A percentile compares a stretch with the other conserved stretches of the same genome.
Conservation (phyloP, 192 early-diverging fungal species). For the Phlyctochytrium planicorne region DNA sequence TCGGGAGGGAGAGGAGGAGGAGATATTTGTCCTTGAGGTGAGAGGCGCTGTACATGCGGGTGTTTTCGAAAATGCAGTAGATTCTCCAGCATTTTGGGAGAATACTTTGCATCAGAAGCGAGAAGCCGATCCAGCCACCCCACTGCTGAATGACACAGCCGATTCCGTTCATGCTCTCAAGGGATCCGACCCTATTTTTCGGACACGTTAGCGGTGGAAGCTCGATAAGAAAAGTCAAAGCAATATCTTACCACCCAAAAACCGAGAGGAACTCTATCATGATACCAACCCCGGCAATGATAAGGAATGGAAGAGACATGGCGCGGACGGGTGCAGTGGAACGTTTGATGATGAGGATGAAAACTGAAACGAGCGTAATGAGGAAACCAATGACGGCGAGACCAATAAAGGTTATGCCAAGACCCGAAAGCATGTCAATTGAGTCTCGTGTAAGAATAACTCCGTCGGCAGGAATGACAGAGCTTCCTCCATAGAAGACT, state of each 20-base stretch:
- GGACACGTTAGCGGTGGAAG: no score
- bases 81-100: neutral
- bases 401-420: neutral
- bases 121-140: constrained; percentile 2
- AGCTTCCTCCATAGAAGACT: neutral
- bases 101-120: constrained; percentile 4
- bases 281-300: neutral
- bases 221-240: neutral
- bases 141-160: neutral
- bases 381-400: neutral
- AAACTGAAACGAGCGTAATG: neutral
- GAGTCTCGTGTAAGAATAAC: neutral
- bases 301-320: neutral
- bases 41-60: neutral
- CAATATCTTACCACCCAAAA: neutral
- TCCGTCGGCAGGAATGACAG: neutral
- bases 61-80: constrained; percentile 2
- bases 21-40: neutral
- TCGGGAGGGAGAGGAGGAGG: neutral
- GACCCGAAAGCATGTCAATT: neutral
- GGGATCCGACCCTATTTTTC: no score
- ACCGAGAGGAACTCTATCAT: neutral
- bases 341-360: neutral
- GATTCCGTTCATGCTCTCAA: neutral
- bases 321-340: neutral